Base-by-base conservation (phyloP, 192 early-diverging fungal species). In the Dimargaris xerosporica region DNA sequence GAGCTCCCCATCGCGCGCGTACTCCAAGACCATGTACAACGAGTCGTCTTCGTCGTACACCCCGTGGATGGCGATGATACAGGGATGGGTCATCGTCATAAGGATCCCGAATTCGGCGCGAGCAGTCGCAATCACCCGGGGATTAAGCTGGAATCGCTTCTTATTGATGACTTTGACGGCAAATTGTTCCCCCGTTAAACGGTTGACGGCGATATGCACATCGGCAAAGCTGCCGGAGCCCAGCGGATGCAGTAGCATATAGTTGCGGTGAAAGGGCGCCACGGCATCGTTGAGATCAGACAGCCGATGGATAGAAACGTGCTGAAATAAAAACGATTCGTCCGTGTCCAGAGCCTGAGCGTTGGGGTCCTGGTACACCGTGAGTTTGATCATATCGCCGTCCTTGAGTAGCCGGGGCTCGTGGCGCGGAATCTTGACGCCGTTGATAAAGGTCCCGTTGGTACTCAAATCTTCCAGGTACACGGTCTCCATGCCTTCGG, bases 1-100 rank as follows among this genome's bases (percentile, higher is more conserved):
- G 17, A 98, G 73, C 69, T 97, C 94, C 53, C 92, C 92, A 62
- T 88, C 91, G 13, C 79, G 76, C 5, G 88, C 87, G 60, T 79
- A 82, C 21, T 78, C 76, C 25, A 78, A 64, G 31, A 78, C 68
- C 56, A 78, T 59, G 19, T 78, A 78, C 53, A 78, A 62, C 45
- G 64, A 67, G 45, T 74, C 76, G 60, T 56, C 58, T 61, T 78
- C 76, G 9, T 69, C 65, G 58, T 74, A 78, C 44, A 73, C 76
- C 0, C 73, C 73, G 28, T 78, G 71, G 10, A 74, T 71, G 62
- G 70, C 67, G 30, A 74, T 73, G 28, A 78, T 69, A 2, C 67
- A 64, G 10, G 73, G 72, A 51, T 78, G 73, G 3, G 68, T 64
- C 50, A 78, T 73, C 0, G 72, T 72, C 31, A 72, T 71, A 50